Evolutionary conservation across 208 protist genomes (phyloP), one percentile per base, ranked within the genome.

Genomic region (Trypanosoma platydactyli): DNA sequence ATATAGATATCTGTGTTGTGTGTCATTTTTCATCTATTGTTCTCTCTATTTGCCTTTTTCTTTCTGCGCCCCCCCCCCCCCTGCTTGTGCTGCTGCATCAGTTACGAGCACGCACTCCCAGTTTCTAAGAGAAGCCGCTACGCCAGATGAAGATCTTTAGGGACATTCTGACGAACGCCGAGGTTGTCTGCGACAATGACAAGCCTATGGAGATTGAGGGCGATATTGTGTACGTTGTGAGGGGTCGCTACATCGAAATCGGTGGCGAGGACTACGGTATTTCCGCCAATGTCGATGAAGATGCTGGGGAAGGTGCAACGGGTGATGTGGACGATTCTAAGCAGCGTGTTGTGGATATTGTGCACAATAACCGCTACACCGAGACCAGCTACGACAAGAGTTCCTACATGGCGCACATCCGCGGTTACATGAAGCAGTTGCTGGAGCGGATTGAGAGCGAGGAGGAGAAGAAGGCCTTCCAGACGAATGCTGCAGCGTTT

Each of bases 311-410:
- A 73, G 89, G 86, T 29, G 89, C 88, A 58, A 89, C 84, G 22
- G 86, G 88, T 48, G 89, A 95, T 12, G 80, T 91, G 50, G 89
- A 77, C 46, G 81, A 92, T 52, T 76, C 79, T 64, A 91, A 91
- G 79, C 60, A 89, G 73, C 86, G 82, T 35, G 88, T 92, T 22
- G 73, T 96, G 33, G 90, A 97, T 72, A 66, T 96, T 48, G 84
- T 97, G 73, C 50, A 95, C 88, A 88, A 86, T 77, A 94, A 95
- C 77, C 84, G 88, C 72, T 94, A 96, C 81, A 88, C 80, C 56
- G 90, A 95, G 84, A 96, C 91, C 45, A 84, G 65, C 73, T 97
- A 95, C 81, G 92, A 97, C 84, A 97, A 97, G 90, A 83, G 83
- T 56, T 85, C 78, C 38, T 97, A 95, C 84, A 94, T 92, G 80